Evolutionary conservation across 768 basidiomycete genomes (phyloP).

Genomic region (Suillus alpinus): DNA sequence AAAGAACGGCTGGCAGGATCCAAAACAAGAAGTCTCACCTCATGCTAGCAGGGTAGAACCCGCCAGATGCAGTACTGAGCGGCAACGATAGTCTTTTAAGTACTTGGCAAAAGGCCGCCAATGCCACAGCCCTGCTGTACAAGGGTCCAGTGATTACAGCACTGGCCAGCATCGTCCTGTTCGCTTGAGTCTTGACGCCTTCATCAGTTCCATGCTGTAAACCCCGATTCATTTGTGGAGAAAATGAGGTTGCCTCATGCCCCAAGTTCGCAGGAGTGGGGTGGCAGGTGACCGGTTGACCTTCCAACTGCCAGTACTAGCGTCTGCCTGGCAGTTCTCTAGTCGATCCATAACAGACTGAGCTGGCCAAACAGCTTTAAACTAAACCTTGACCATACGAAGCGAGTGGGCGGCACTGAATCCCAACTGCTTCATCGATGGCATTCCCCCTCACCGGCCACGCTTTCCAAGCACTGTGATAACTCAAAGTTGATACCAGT

Average conservation of each 20-base stretch:
- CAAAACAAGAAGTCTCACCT: conserved; percentile 13
- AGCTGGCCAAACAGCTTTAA: not conserved
- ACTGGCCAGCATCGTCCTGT: not conserved
- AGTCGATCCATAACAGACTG: not conserved
- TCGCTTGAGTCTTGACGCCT: not conserved
- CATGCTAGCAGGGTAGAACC: not conserved
- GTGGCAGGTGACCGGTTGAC: not conserved
- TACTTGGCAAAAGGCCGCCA: not conserved
- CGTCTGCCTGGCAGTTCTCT: not conserved
- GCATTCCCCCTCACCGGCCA: not conserved
- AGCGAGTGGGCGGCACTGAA: not conserved
- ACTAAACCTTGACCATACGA: not conserved
- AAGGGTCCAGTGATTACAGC: conserved; percentile 1
- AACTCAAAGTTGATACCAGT: not conserved
- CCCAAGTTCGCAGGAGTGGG: conserved; percentile 9
- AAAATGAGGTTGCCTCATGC: conserved; percentile 30
- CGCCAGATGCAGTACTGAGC: not conserved
- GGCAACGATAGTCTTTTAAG: not conserved
- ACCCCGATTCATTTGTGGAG: conserved; percentile 13
- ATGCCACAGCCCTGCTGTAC: not conserved
- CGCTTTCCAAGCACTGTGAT: not conserved
- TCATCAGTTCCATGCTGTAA: conserved; percentile 8
- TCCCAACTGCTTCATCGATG: not conserved
- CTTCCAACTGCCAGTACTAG: not conserved
- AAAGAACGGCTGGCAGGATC: conserved; percentile 7